Evolutionary conservation across 2,329 filamentous ascomycete species (phyloP), one percentile per base, ranked within the genome.

Genomic region (Cordyceps militaris): DNA sequence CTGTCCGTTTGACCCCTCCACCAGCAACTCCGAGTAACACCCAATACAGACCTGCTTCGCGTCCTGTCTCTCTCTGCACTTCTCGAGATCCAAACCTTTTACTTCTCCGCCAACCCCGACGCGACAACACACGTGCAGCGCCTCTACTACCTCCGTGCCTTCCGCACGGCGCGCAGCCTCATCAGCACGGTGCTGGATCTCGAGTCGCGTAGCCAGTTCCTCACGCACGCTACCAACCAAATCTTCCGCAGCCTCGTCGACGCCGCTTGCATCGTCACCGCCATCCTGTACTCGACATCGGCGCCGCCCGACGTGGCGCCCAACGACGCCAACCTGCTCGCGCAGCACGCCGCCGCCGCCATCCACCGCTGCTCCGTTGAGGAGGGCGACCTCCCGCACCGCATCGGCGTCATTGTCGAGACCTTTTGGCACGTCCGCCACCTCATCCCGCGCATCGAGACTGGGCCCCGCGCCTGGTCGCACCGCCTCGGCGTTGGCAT

Each of bases 1-100:
- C 7, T n/a, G n/a, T 28, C 13, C 0, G 10, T 44, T 26, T n/a
- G 3, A 8, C 34, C 10, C 28, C 40, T 7, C 34, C 14, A 6
- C 34, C 34, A 3, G 9, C 14, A 3, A 9, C 14, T 7, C 38
- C n/a, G 16, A 48, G 44, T n/a, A 4, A 23, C 36, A 42, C 42
- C 30, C 14, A 14, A 16, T 3, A 63, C 62, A 79, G 78, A 80
- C 40, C 66, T 78, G 23, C 75, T 78, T 54, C 70, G 74, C 16
- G 79, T 81, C 63, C 76, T 77, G 50, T 67, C 79, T 9, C 66
- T 81, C 3, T 71, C 78, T 0, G 75, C 78, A 1, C 72, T 76
- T 23, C 71, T 81, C n/a, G 79, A 83, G 57, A 73, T 82, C 9
- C 79, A 83, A 61, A 67, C 71, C 1, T 81, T 77, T 66, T 81